These are phyloP conservation scores for Dryadomyces quercus-mongolicae DNA, from an alignment of 2,329 filamentous ascomycete genomes.

Conservation along the genomic window DNA sequence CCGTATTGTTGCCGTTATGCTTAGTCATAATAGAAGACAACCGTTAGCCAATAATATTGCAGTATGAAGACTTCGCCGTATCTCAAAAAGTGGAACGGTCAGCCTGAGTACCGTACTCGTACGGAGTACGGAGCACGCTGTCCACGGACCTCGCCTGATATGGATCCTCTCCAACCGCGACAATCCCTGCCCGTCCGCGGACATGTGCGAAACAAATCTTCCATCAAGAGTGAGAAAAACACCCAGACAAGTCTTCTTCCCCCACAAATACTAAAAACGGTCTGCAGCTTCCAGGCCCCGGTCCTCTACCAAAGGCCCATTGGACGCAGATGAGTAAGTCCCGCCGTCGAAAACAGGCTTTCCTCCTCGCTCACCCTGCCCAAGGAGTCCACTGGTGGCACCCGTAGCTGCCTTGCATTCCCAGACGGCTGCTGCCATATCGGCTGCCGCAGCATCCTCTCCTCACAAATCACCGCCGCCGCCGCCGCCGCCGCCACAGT, in stretches of 20 bases:
- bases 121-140: background rate
- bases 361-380: background rate
- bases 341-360: background rate
- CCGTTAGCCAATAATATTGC: too few relatives aligned
- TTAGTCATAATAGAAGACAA: too few relatives aligned
- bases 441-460: constrained; percentile 9
- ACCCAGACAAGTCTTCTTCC: background rate
- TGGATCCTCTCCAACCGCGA: constrained; percentile 10
- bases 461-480: constrained; percentile 1
- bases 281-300: constrained; percentile 44
- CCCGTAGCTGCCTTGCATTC: constrained; percentile 9
- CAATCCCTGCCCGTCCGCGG: constrained; percentile 11
- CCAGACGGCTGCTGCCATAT: constrained; percentile 11
- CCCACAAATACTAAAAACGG: too few relatives aligned
- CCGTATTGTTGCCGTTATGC: too few relatives aligned
- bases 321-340: constrained; percentile 64
- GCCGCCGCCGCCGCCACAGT: background rate
- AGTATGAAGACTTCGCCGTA: too few relatives aligned
- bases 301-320: constrained; percentile 64
- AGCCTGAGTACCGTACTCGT: too few relatives aligned
- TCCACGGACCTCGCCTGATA: background rate
- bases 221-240: constrained; percentile 22
- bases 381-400: constrained; percentile 7
- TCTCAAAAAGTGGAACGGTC: too few relatives aligned
- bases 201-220: constrained; percentile 25